Conservation (phyloP, 306 rosid genomes). For the Fagus sylvatica region DNA sequence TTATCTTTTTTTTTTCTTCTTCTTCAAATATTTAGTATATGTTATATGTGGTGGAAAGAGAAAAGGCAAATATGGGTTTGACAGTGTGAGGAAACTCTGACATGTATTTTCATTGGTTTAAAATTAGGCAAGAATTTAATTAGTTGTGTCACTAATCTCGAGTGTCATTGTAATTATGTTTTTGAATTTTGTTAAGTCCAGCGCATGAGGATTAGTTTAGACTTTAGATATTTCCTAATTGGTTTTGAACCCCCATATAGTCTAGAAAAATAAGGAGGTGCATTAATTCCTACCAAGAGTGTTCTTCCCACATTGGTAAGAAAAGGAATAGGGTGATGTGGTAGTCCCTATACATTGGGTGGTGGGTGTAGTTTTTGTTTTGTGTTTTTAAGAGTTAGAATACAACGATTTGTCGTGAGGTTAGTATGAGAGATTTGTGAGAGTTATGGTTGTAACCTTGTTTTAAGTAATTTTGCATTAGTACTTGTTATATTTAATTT, state of each 20-base stretch:
- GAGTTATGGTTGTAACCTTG: too few species aligned
- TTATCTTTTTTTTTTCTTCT: not conserved
- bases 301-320: too few species aligned
- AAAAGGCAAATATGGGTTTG: not conserved
- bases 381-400: too few species aligned
- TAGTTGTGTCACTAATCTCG: not conserved
- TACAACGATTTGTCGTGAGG: too few species aligned
- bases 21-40: not conserved
- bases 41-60: not conserved
- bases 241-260: not conserved
- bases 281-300: too few species aligned
- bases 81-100: not conserved
- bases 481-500: not conserved
- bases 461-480: too few species aligned
- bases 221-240: not conserved
- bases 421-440: too few species aligned
- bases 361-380: too few species aligned
- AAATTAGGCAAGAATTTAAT: not conserved
- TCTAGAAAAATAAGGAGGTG: too few species aligned
- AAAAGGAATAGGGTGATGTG: too few species aligned
- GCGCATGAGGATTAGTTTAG: not conserved
- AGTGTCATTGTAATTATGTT: not conserved
- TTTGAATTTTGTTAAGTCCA: not conserved
- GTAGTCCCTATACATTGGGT: too few species aligned
- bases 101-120: not conserved